Percentiles rank a stretch among this genome's conserved stretches.
Conservation (phyloP, 202 grass and related monocot species). For the Zizania palustris region DNA sequence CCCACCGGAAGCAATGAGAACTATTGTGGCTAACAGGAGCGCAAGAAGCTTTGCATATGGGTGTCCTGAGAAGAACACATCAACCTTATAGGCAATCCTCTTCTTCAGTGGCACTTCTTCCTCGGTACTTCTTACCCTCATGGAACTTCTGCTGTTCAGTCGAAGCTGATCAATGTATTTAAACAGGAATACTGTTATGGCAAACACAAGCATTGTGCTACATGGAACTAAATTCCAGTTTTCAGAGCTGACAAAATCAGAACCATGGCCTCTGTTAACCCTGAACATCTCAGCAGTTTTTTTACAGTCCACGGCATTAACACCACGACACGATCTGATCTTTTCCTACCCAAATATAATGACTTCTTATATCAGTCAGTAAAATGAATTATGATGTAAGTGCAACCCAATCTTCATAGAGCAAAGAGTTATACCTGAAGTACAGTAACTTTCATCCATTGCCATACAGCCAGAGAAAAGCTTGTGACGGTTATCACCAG, state of each 20-base stretch:
- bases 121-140: conserved; percentile 38
- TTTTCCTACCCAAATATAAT: conserved; percentile 58
- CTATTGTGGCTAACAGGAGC: conserved; percentile 74
- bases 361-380: conserved; percentile 23
- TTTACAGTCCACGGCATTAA: conserved; percentile 27
- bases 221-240: conserved; percentile 50
- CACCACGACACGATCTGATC: conserved; percentile 49
- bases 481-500: conserved; percentile 55
- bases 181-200: conserved; percentile 52
- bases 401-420: conserved; percentile 13
- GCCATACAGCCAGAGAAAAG: conserved; percentile 64
- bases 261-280: conserved; percentile 31
- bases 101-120: conserved; percentile 90
- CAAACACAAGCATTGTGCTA: conserved; percentile 54
- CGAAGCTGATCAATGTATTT: conserved; percentile 69
- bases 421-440: conserved; percentile 62
- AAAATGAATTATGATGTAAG: background rate
- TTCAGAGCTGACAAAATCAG: conserved; percentile 31
- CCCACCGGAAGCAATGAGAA: conserved; percentile 85
- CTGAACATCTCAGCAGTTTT: conserved; percentile 35
- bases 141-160: conserved; percentile 36
- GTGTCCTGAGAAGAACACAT: conserved; percentile 95
- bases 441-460: conserved; percentile 65
- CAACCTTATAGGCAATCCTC: conserved; percentile 85
- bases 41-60: conserved; percentile 94